Percentiles rank a stretch among this genome's conserved stretches.
Evolutionary conservation across 805 yeast genomes (phyloP).

Genomic region (Ogataea neopini): DNA sequence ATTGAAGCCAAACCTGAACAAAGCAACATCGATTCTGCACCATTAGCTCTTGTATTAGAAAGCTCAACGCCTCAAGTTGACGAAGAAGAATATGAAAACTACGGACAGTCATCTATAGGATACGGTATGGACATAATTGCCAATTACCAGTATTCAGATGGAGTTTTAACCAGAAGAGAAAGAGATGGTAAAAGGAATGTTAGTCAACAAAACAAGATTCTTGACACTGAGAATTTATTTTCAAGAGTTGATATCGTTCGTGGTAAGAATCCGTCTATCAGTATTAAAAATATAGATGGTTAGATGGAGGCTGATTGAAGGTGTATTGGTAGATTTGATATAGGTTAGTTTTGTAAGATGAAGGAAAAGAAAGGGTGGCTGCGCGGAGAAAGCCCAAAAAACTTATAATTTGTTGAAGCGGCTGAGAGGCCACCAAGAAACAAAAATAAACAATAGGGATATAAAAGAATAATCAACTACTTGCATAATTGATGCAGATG

Average conservation of each 20-base stretch:
- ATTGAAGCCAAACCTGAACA: constrained; percentile 22
- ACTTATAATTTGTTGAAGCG: background rate
- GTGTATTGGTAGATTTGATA: background rate
- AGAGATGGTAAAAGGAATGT: constrained; percentile 1
- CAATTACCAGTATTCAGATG: constrained; percentile 20
- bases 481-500: background rate
- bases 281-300: constrained; percentile 1
- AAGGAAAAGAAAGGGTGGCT: background rate
- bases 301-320: too few relatives aligned
- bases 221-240: constrained; percentile 3
- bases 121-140: constrained; percentile 24
- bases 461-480: background rate
- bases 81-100: constrained; percentile 7
- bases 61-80: constrained; percentile 8
- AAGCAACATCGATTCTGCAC: constrained; percentile 10
- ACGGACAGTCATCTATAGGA: constrained; percentile 14
- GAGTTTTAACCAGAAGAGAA: constrained; percentile 6
- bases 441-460: background rate
- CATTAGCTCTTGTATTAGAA: constrained; percentile 22
- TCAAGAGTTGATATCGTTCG: constrained; percentile 12
- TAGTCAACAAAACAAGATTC: background rate
- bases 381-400: background rate
- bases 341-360: background rate
- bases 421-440: background rate
- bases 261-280: constrained; percentile 9